phyloP scores from a whole-genome alignment of 176 grass and related monocot genomes.

The Avena eriantha region DNA sequence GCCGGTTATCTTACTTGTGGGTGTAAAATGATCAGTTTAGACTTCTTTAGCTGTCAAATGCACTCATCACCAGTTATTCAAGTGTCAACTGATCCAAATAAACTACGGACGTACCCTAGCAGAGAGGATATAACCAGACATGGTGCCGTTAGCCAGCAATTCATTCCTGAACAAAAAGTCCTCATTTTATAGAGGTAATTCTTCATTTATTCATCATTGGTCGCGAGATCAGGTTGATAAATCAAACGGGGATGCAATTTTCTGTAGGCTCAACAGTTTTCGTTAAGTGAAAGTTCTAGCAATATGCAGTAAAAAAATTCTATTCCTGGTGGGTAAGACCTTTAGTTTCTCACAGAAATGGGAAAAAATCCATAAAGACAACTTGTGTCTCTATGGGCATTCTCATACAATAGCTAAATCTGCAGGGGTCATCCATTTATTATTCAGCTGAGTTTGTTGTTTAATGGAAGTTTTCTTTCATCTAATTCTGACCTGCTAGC shows the following conservation, averaged over 20 bases:
- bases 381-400: too few species aligned
- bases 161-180: constrained; percentile 16
- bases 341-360: too few species aligned
- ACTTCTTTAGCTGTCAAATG: constrained; percentile 24
- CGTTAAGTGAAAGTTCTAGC: constrained; percentile 6
- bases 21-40: constrained; percentile 2
- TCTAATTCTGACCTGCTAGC: too few species aligned
- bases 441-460: too few species aligned
- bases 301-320: neutral
- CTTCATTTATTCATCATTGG: constrained; percentile 14
- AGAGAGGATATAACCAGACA: neutral
- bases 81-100: constrained; percentile 15
- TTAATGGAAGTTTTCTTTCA: too few species aligned
- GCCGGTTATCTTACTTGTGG: constrained; percentile 1
- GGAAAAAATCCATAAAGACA: too few species aligned
- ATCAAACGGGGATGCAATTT: neutral
- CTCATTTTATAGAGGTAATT: constrained; percentile 2
- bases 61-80: constrained; percentile 15
- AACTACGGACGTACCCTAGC: neutral
- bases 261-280: constrained; percentile 12
- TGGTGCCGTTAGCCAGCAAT: neutral
- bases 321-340: neutral
- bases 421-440: too few species aligned
- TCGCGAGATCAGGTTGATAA: constrained; percentile 3
- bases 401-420: too few species aligned